Evolutionary conservation across 352 stramenopile species (phyloP), one percentile per base, ranked within the genome.

Genomic region (Thalassiosira livingstoniorum): DNA sequence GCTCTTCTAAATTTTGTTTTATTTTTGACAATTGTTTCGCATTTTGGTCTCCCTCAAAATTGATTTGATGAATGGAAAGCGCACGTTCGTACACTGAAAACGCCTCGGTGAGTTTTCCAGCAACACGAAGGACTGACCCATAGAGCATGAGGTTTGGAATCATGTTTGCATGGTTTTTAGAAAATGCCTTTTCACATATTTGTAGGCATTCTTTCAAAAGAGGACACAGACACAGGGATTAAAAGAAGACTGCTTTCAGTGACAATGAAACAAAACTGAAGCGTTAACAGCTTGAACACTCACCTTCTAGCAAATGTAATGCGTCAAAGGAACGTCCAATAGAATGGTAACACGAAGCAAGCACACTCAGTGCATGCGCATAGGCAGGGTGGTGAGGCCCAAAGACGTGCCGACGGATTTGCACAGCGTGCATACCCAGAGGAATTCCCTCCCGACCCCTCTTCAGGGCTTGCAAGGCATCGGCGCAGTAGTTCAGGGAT

Each of bases 401-500:
- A 64, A 87, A 90, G 18, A 84, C 67, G 29, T 72, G 27, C 42
- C 83, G 78, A 62, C 83, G 65, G 47, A 90, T 87, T 25, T 82
- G 68, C 13, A 86, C 65, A 1, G 83, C 83, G 43, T 86, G 73
- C 61, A 87, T 82, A n/a, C 57, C 68, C 32, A 85, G 71, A 27
- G 83, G 76, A 64, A 90, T 73, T 4, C 73, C 79, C 42, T 87
- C 71, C 39, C 69, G 66, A 5, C 69, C 77, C 31, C 68, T 62
- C 10, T 61, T 58, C 37, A 85, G 69, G 5, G 75, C 72, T 51
- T 77, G 68, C 25, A 90, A 58, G 18, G 69, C 64, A 62, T 90
- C 83, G 11, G 78, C 83, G 62, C 80, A 86, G 62, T 90, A 90
- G 62, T 90, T 90, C 27, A 90, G 65, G 2, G 77, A 87, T 62